phyloP scores from a whole-genome alignment of 2,329 filamentous ascomycete genomes.

The Colletotrichum sp. region DNA sequence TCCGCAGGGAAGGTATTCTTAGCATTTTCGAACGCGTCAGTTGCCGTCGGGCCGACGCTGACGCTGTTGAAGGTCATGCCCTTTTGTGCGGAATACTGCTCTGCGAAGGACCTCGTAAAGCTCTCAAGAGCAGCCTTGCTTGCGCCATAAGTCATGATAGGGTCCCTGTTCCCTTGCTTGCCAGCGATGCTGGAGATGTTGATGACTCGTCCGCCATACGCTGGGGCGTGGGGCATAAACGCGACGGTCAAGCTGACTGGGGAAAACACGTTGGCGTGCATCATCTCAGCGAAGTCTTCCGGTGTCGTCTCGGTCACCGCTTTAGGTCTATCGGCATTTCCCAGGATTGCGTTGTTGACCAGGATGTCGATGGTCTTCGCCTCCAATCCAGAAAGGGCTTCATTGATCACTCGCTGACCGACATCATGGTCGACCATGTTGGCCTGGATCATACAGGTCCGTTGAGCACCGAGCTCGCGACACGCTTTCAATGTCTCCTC shows the following conservation, averaged over 20 bases:
- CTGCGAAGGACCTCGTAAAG: conserved; percentile 29
- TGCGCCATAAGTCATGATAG: conserved; percentile 27
- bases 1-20: background rate
- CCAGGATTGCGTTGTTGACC: conserved; percentile 2
- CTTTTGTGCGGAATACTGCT: conserved; percentile 29
- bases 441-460: background rate
- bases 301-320: background rate
- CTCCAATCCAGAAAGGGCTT: background rate
- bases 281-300: background rate
- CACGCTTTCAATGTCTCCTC: background rate
- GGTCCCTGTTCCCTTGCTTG: background rate
- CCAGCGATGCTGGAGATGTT: conserved; percentile 32
- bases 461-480: background rate
- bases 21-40: background rate
- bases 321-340: background rate
- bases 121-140: conserved; percentile 37
- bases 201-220: conserved; percentile 34
- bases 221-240: conserved; percentile 27
- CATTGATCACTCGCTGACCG: background rate
- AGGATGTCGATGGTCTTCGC: background rate
- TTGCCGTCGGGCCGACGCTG: conserved; percentile 31
- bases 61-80: conserved; percentile 33
- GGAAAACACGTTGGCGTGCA: conserved; percentile 6
- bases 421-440: background rate
- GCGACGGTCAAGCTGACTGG: conserved; percentile 33